Evolutionary conservation across 202 grass and related monocot species (phyloP).

Genomic region (Dendrocalamus latiflorus): DNA sequence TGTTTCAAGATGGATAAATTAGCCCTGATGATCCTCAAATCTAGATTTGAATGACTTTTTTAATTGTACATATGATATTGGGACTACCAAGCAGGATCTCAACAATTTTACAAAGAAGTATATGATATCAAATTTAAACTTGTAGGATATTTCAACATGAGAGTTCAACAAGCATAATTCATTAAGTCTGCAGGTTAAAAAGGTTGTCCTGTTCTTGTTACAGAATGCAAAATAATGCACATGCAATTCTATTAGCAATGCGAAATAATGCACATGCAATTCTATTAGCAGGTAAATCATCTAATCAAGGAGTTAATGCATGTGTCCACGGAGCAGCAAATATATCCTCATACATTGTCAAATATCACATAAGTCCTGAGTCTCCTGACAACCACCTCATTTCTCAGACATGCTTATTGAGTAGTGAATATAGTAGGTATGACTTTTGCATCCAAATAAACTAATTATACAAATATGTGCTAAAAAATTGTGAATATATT

Average conservation of each 20-base stretch:
- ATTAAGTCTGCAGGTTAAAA: neutral
- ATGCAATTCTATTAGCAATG: neutral
- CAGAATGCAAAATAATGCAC: neutral
- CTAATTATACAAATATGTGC: neutral
- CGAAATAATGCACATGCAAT: neutral
- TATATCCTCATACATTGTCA: neutral
- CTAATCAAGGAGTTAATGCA: neutral
- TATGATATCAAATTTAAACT: neutral
- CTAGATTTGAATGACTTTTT: constrained; percentile 1
- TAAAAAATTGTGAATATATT: neutral
- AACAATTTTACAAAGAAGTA: constrained; percentile 1
- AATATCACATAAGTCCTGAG: neutral
- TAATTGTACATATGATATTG: neutral
- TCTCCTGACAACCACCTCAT: neutral
- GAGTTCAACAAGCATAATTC: neutral
- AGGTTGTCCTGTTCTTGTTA: neutral
- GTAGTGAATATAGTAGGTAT: neutral
- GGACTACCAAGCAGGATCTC: neutral
- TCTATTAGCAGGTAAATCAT: neutral
- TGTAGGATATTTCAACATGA: neutral
- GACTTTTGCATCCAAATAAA: neutral
- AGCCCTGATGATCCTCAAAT: constrained; percentile 5
- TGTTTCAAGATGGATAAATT: constrained; percentile 23
- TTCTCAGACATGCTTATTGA: neutral
- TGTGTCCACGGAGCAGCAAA: neutral